Evolutionary conservation across 75 land plant species (phyloP).

Genomic region (Chamaecyparis obtusa): DNA sequence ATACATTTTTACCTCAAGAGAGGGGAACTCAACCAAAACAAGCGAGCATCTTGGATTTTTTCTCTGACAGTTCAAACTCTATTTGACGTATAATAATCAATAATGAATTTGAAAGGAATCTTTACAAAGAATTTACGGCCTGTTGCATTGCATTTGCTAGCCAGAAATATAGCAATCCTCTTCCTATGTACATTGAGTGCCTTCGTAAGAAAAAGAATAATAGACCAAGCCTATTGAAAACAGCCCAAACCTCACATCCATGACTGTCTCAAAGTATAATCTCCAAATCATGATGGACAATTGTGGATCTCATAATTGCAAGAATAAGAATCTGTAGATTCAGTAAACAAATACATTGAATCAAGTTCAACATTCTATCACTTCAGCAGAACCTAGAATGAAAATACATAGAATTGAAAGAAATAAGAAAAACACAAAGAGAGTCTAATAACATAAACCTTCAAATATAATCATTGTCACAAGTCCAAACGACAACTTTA

Average conservation of each 20-base stretch:
- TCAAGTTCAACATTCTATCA: background rate
- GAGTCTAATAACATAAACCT: too few relatives aligned
- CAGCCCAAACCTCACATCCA: background rate
- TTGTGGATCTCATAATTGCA: background rate
- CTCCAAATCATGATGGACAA: background rate
- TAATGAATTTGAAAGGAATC: background rate
- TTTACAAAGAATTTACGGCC: background rate
- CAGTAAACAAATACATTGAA: background rate
- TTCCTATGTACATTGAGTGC: background rate
- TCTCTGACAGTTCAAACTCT: background rate
- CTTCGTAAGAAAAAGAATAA: background rate
- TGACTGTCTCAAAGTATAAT: too few relatives aligned
- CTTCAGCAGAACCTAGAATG: background rate
- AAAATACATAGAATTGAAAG: too few relatives aligned
- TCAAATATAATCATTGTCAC: too few relatives aligned
- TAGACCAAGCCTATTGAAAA: background rate
- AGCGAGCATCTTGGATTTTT: too few relatives aligned
- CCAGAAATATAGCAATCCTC: background rate
- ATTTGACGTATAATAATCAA: background rate
- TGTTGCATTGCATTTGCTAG: background rate
- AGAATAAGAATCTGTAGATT: background rate
- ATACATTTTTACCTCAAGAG: too few relatives aligned
- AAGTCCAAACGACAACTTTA: too few relatives aligned
- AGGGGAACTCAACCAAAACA: too few relatives aligned
- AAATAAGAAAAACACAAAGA: background rate